Evolutionary conservation across 2,329 filamentous ascomycete genomes (phyloP), one percentile per base, ranked within the genome.

Genomic region (Daldinia sp.): DNA sequence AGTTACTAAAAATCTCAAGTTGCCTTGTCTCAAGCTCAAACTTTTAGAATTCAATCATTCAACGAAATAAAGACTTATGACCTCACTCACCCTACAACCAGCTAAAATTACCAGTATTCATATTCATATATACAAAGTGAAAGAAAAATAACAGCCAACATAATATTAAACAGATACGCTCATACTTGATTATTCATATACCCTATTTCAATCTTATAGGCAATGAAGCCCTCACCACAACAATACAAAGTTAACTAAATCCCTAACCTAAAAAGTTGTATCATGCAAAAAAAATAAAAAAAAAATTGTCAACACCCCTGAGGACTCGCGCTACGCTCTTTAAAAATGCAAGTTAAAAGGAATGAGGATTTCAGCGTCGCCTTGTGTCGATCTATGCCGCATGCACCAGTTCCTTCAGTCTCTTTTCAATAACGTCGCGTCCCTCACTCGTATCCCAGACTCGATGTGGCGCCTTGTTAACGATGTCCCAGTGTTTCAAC

Each of bases 361-460:
- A 45, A 55, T 21, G 41, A 5, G 13, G 1, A 34, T 17, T 34
- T 45, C 35, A 41, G n/a, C 11, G 34, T 60, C 50, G 21, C n/a
- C 64, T 45, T 27, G 2, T 9, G 15, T 21, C 35, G 43, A 13
- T 17, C 29, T 61, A 61, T 41, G 53, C 56, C 19, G 53, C 72
- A 55, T 74, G 68, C 25, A 94, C 85, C 66, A 97, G 74, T 74
- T 93, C 82, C 66, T 80, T 84, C 71, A 98, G 78, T 70, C 92
- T 86, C 81, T 90, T 91, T 80, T 96, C 94, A 77, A 98, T 89
- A 47, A 87, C 78, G 52, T 87, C 78, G 56, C 92, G 83, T 0
- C 94, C 94, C 48, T 93, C 85, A 1, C 83, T 76, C 2, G 89
- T 92, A 70, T 80, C 80, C 95, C 95, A 99, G 0, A 98, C 90